Percentiles rank a stretch among this genome's conserved stretches.
These are phyloP conservation scores for Monosporascus sp. DNA, from an alignment of 2,329 filamentous ascomycete genomes.

Conservation along the genomic window DNA sequence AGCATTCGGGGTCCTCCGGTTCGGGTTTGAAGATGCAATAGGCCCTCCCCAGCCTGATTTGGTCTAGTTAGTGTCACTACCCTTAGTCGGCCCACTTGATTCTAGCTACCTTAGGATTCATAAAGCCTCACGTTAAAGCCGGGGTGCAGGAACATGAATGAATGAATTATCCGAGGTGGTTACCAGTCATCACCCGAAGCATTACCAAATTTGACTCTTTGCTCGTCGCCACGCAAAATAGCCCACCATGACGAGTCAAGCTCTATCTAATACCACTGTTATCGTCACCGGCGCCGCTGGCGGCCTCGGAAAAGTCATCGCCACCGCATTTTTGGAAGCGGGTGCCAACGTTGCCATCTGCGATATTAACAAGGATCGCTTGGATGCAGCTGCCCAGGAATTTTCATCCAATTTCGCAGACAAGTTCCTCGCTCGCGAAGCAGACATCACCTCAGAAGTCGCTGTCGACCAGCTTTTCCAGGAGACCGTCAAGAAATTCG, in stretches of 20 bases:
- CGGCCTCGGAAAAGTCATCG: not conserved
- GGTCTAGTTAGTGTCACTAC: too few relatives aligned
- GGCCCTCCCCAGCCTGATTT: too few relatives aligned
- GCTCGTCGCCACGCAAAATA: too few relatives aligned
- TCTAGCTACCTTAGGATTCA: too few relatives aligned
- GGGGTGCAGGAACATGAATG: too few relatives aligned
- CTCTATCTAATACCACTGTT: not conserved
- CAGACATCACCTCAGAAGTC: constrained; percentile 1
- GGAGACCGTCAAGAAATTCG: constrained; percentile 9
- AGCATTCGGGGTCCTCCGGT: too few relatives aligned
- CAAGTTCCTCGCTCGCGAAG: not conserved
- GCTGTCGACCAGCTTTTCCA: constrained; percentile 11
- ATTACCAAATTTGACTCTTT: too few relatives aligned
- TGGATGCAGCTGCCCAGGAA: not conserved
- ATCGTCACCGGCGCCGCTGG: not conserved
- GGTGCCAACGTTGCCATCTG: not conserved
- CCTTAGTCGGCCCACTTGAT: too few relatives aligned
- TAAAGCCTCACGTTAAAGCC: too few relatives aligned
- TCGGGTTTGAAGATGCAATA: too few relatives aligned
- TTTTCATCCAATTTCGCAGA: not conserved
- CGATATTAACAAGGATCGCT: not conserved
- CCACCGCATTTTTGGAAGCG: not conserved
- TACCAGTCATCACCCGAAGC: too few relatives aligned
- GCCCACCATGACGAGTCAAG: not conserved
- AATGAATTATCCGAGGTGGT: too few relatives aligned